Conservation (phyloP, 1,284 basidiomycete genomes). For the Grifola frondosa region DNA sequence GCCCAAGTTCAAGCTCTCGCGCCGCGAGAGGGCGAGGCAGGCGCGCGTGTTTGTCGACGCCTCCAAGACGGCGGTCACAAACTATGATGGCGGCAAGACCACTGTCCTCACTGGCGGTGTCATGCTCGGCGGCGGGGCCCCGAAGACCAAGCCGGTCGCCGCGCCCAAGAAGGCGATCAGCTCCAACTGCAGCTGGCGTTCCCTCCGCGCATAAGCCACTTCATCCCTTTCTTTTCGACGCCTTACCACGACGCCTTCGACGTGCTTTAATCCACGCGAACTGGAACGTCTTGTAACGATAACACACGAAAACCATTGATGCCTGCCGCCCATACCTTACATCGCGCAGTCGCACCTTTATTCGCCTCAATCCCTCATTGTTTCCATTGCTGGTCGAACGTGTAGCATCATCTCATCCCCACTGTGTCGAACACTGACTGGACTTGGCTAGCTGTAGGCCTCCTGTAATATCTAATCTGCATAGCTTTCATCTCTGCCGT, state of each 20-base stretch:
- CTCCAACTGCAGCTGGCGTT: conserved; percentile 50
- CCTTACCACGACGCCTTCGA: conserved; percentile 28
- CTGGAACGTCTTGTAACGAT: conserved; percentile 25
- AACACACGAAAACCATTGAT: conserved; percentile 26
- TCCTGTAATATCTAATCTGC: conserved; percentile 22
- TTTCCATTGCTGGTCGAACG: conserved; percentile 31
- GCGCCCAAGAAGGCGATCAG: conserved; percentile 24
- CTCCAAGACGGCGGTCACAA: conserved; percentile 72
- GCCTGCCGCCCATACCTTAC: conserved; percentile 21
- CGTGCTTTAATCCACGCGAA: conserved; percentile 26
- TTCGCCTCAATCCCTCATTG: conserved; percentile 25
- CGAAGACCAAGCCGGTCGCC: conserved; percentile 32
- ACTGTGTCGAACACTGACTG: conserved; percentile 26
- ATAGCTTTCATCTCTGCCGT: conserved; percentile 13
- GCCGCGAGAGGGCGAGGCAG: conserved; percentile 64
- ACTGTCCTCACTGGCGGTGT: conserved; percentile 82
- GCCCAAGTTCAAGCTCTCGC: conserved; percentile 50
- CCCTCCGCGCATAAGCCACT: conserved; percentile 35
- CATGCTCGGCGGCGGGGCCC: conserved; percentile 63
- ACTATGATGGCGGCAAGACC: conserved; percentile 82
- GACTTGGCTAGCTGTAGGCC: conserved; percentile 28
- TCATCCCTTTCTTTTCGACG: conserved; percentile 20
- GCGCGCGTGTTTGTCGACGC: conserved; percentile 69
- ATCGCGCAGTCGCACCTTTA: conserved; percentile 31
- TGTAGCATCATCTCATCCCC: conserved; percentile 37